Conservation (phyloP, 2,329 filamentous ascomycete genomes). For the Epichloe sibirici region DNA sequence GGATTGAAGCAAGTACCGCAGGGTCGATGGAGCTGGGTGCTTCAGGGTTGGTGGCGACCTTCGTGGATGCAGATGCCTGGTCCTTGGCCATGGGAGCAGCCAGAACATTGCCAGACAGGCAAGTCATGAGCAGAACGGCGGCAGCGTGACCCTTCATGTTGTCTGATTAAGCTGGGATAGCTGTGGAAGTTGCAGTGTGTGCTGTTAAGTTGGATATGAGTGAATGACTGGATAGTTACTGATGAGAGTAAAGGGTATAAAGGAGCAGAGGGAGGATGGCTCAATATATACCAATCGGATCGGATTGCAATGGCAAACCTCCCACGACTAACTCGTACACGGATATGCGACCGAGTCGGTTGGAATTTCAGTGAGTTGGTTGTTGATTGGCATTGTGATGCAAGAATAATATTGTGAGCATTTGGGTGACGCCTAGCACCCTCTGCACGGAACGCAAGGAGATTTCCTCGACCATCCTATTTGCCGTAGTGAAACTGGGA, state of each 20-base stretch:
- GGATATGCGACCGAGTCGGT: no score
- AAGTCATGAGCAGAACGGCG: conserved; percentile 2
- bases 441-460: neutral
- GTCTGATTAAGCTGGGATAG: neutral
- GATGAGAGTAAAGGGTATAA: neutral
- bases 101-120: conserved; percentile 1
- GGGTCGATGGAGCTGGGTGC: no score
- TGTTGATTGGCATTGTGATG: neutral
- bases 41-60: neutral
- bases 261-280: neutral
- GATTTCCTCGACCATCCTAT: neutral
- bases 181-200: neutral
- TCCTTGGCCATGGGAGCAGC: neutral
- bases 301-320: no score
- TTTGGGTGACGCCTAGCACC: neutral
- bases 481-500: neutral
- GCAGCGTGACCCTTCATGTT: conserved; percentile 3
- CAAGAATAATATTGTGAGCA: neutral
- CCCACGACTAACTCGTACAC: no score
- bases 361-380: no score
- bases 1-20: no score
- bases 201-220: no score
- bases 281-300: neutral
- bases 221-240: neutral
- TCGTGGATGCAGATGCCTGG: neutral